These are phyloP conservation scores for Aspergillus nanangensis DNA, from an alignment of 495 filamentous ascomycete genomes.

Conservation along the genomic window DNA sequence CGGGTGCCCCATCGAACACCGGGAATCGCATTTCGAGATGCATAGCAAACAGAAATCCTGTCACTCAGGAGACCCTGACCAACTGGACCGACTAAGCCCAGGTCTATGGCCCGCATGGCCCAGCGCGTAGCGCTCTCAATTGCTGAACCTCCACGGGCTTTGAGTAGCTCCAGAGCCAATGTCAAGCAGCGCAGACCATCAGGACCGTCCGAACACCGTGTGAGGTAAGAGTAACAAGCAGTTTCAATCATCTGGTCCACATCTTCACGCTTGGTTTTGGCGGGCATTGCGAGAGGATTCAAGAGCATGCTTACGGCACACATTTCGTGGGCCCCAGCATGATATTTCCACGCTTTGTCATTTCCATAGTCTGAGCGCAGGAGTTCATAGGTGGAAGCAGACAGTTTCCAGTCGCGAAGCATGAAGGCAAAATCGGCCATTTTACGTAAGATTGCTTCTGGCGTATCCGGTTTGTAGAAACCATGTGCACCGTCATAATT, in stretches of 20 bases:
- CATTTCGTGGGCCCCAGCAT: slow-evolving; percentile 93
- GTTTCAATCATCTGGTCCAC: slow-evolving; percentile 83
- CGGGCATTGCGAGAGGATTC: slow-evolving; percentile 61
- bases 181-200: slow-evolving; percentile 72
- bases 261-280: slow-evolving; percentile 70
- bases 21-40: slow-evolving; percentile 60
- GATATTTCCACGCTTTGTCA: slow-evolving; percentile 95
- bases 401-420: slow-evolving; percentile 92
- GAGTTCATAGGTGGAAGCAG: slow-evolving; percentile 84
- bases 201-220: slow-evolving; percentile 69
- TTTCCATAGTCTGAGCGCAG: slow-evolving; percentile 82
- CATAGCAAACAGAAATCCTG: slow-evolving; percentile 79
- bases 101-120: slow-evolving; percentile 75
- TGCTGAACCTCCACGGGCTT: slow-evolving; percentile 68
- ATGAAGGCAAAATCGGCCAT: slow-evolving; percentile 94
- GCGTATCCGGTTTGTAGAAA: slow-evolving; percentile 76
- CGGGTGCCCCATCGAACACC: slow-evolving; percentile 64
- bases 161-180: slow-evolving; percentile 75
- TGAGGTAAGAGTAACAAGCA: slow-evolving; percentile 86
- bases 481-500: slow-evolving; percentile 77
- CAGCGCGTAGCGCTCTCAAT: slow-evolving; percentile 85
- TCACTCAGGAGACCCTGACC: slow-evolving; percentile 79
- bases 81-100: slow-evolving; percentile 64
- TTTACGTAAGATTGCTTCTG: slow-evolving; percentile 88
- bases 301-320: slow-evolving; percentile 76